Evolutionary conservation across 2,329 filamentous ascomycete species (phyloP), one percentile per base, ranked within the genome.

Genomic region (Exophiala viscosa): DNA sequence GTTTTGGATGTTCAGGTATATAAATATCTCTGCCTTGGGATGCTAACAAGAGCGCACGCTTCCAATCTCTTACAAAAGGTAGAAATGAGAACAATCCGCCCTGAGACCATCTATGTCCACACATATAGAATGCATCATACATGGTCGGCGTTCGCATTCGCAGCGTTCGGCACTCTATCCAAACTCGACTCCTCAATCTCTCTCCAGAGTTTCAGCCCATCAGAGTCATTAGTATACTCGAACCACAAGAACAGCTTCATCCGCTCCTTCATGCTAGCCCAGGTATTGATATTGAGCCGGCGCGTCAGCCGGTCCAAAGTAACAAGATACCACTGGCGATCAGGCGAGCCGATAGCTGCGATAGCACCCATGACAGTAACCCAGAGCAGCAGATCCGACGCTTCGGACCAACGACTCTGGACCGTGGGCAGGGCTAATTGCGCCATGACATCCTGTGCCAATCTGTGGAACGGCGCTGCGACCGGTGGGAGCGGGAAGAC

Each of bases 401-500:
- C 58, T 5, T 62, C 58, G 1, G 59, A 53, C 69, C 68, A 72
- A 6, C 64, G 45, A 1, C 41, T 38, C 0, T 58, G 54, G 1
- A 64, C 47, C 3, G 57, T 52, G 2, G 64, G 57, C 11, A 62
- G 49, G 5, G 60, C 36, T 5, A 73, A 57, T 7, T 64, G 55
- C 2, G 50, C 46, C 14, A 62, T 60, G 10, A 72, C 53, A 32
- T 65, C 58, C 1, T 53, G 50, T 1, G 66, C 63, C 2, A 73
- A 61, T 11, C 50, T 52, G 2, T 58, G 50, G 5, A 73, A 66
- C 0, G 70, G 70, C 1, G 68, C 65, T 14, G 67, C 70, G 28
- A 68, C 66, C 1, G 65, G 64, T 2, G 71, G 70, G 0, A 73
- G 60, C 10, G 71, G 71, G 52, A 71, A 71, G 31, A 72, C 60